Evolutionary conservation across 1,284 basidiomycete species (phyloP).

Genomic region (Cryptococcus maquisensis): DNA sequence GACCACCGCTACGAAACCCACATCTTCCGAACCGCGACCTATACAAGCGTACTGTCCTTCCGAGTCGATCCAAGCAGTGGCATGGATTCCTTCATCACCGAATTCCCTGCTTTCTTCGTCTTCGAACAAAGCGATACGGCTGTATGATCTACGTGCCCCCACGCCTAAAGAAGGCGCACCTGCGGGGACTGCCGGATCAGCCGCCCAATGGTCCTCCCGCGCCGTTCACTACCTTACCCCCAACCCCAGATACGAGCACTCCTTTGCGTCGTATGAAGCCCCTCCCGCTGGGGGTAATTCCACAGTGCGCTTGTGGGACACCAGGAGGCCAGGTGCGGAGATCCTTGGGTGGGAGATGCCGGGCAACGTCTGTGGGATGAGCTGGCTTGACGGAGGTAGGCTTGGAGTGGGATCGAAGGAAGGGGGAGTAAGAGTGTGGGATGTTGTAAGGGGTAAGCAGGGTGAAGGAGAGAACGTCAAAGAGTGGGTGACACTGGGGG

Average conservation of each 20-base stretch:
- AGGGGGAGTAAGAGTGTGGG: conserved; percentile 41
- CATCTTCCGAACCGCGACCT: conserved; percentile 27
- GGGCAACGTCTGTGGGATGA: conserved; percentile 23
- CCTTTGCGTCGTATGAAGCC: conserved; percentile 42
- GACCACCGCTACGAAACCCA: conserved; percentile 10
- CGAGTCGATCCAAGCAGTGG: conserved; percentile 39
- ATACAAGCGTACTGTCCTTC: conserved; percentile 45
- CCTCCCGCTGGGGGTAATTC: conserved; percentile 15
- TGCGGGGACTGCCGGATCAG: conserved; percentile 11
- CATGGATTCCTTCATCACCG: conserved; percentile 25
- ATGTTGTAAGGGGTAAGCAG: conserved; percentile 28
- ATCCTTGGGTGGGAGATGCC: conserved; percentile 31
- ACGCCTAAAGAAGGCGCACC: conserved; percentile 4
- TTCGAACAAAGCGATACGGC: conserved; percentile 34
- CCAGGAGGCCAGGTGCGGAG: conserved; percentile 30
- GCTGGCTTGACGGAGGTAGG: conserved; percentile 29
- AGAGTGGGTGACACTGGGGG: conserved; percentile 36
- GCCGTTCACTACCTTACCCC: conserved; percentile 37
- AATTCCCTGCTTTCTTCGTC: conserved; percentile 34
- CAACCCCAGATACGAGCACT: conserved; percentile 18
- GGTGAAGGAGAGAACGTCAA: conserved; percentile 16
- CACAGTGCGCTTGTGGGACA: conserved; percentile 44
- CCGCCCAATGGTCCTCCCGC: conserved; percentile 31
- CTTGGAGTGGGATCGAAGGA: conserved; percentile 43
- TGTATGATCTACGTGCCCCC: conserved; percentile 40